Evolutionary conservation across 345 rosid genomes (phyloP).

Genomic region (Capsella bursapastoris): DNA sequence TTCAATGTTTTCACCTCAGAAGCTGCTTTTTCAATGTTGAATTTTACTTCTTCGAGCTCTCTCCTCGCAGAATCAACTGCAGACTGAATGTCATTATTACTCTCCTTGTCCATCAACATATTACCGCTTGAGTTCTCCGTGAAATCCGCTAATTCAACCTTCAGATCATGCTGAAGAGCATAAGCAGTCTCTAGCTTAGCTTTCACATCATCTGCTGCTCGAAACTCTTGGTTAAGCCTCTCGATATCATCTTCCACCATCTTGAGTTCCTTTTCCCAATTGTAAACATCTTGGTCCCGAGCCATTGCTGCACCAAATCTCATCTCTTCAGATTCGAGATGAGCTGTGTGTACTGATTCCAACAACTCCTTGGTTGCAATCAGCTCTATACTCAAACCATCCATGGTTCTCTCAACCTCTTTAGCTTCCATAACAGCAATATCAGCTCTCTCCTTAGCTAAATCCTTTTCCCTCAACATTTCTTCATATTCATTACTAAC

Average conservation of each 20-base stretch:
- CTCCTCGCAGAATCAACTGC: slow-evolving; percentile 72
- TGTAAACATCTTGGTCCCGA: slow-evolving; percentile 73
- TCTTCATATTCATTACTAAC: slow-evolving; percentile 61
- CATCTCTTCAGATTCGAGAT: slow-evolving; percentile 91
- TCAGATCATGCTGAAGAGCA: slow-evolving; percentile 67
- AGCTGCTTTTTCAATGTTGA: slow-evolving; percentile 74
- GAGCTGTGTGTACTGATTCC: slow-evolving; percentile 86
- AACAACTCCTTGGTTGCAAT: slow-evolving; percentile 81
- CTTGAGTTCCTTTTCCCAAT: slow-evolving; percentile 88
- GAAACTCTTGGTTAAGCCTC: slow-evolving; percentile 68
- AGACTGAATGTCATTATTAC: slow-evolving; percentile 51
- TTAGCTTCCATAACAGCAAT: slow-evolving; percentile 68
- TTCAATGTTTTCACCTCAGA: slow-evolving; percentile 77
- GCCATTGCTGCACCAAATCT: slow-evolving; percentile 83
- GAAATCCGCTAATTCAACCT: slow-evolving; percentile 72
- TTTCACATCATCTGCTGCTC: slow-evolving; percentile 70
- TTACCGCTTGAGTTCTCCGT: slow-evolving; percentile 49
- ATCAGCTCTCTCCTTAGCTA: slow-evolving; percentile 72
- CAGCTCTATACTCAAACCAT: slow-evolving; percentile 84
- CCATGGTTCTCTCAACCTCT: slow-evolving; percentile 81
- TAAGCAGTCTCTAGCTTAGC: slow-evolving; percentile 71
- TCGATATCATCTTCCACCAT: slow-evolving; percentile 87
- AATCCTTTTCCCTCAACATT: slow-evolving; percentile 62
- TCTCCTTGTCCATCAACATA: slow-evolving; percentile 29
- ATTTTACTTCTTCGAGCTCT: slow-evolving; percentile 85